Evolutionary conservation across 352 stramenopile genomes (phyloP), one percentile per base, ranked within the genome.

Genomic region (Plasmopara viticola): DNA sequence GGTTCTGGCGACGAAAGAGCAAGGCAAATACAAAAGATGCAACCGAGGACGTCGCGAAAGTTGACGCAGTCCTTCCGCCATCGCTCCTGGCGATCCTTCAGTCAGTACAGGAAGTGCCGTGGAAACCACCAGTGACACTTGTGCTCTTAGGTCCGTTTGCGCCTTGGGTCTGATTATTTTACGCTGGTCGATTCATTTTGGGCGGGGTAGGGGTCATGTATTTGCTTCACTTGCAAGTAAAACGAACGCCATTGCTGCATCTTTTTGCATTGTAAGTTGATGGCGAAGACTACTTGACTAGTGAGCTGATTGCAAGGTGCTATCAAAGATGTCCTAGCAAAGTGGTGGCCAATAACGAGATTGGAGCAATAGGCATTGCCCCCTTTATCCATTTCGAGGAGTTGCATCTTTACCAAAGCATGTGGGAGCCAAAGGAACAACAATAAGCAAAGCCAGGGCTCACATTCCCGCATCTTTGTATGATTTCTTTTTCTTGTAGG

Each of bases 351-450:
- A 56, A 64, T 9, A 56, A 44, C 6, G 63, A 87, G 9, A 39
- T 76, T 33, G 54, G 58, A 18, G 58, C 83, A 20, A 47, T 96
- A 6, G 41, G 95, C 14, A 41, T 70, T 4, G 89, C 87, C 4
- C 82, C 70, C 12, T 84, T 96, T 35, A 61, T 97, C 2, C 88
- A 97, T 61, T 63, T 62, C 2, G 74, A 95, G 34, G 86, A 96
- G 29, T 68, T 87, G 47, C 72, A 97, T 58, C 55, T 97, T 10
- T 96, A 94, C 60, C 80, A 96, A 63, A 97, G 95, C 75, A 94
- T 96, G 88, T 87, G 62, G 25, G 38, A 43, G 5, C n/a, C 20
- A 28, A 30, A 20, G 28, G 48, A 20, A 17, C 12, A 15, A 8
- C 7, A 18, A 41, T 41, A 8, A 41, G 37, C 18, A 41, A 13